These are phyloP conservation scores for Nakazawaea populi DNA, from an alignment of 805 yeast species.

Conservation along the genomic window DNA sequence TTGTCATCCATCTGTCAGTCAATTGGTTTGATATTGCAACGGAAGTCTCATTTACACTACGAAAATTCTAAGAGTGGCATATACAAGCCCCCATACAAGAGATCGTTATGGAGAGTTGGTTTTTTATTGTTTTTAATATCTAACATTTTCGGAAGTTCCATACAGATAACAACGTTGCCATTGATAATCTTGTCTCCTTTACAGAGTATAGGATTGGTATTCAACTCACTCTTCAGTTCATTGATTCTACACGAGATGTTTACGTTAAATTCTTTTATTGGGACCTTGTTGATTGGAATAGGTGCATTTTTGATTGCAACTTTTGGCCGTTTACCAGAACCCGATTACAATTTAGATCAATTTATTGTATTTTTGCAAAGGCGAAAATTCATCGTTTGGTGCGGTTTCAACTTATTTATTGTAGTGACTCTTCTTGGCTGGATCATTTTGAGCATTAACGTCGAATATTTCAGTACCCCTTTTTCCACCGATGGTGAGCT, in stretches of 20 bases:
- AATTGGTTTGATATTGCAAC: constrained; percentile 73
- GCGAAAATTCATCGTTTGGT: constrained; percentile 54
- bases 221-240: constrained; percentile 71
- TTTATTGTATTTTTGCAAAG: constrained; percentile 36
- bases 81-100: constrained; percentile 30
- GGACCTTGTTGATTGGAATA: constrained; percentile 60
- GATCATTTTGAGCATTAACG: constrained; percentile 16
- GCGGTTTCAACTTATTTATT: constrained; percentile 26
- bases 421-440: constrained; percentile 24
- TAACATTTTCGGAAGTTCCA: constrained; percentile 73
- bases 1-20: constrained; percentile 76
- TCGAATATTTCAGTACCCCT: neutral
- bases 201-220: constrained; percentile 84
- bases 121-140: constrained; percentile 63
- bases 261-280: constrained; percentile 48
- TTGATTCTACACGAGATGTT: constrained; percentile 64
- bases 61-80: constrained; percentile 11
- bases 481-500: no score
- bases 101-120: constrained; percentile 73
- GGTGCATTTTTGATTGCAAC: constrained; percentile 80
- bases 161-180: constrained; percentile 82
- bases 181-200: constrained; percentile 73
- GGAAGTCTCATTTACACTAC: constrained; percentile 59
- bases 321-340: constrained; percentile 56
- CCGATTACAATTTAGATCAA: constrained; percentile 43